Evolutionary conservation across 2,329 filamentous ascomycete species (phyloP), one percentile per base, ranked within the genome.

Genomic region (Curvularia eragrostidis): DNA sequence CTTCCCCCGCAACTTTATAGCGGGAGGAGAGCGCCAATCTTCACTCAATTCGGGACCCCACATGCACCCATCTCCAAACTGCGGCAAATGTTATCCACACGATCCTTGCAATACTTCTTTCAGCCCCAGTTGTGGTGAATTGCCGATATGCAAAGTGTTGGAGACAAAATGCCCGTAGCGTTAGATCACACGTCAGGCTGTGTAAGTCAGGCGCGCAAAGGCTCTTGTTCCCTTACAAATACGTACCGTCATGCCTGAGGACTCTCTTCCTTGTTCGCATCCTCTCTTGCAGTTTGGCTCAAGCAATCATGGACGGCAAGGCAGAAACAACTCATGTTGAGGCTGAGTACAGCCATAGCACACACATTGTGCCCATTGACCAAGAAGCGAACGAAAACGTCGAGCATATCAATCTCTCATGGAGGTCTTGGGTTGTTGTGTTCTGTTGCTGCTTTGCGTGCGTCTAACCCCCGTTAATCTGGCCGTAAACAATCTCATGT

Each of bases 401-500:
- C 4, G 58, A 52, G 15, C 83, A 83, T 63, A 73, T 85, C 60
- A 72, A 80, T 47, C 71, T 85, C 12, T 81, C 82, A 39, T 86
- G 84, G 84, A 77, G 83, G 60, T 85, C 83, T 53, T 86, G 83
- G 83, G 65, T 80, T 9, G 79, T 81, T 1, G 79, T 81, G 23
- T 80, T 81, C 49, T 69, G 84, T 19, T 81, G 81, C 18, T 84
- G 81, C 60, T 85, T 85, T 56, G 75, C 75, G 70, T 73, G 63
- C 18, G 69, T 8, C 4, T 7, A 18, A 19, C 7, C 5, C 6
- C 10, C 12, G 3, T 60, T 75, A 76, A 6, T 26, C 1, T 13
- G 28, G 1, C 5, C 5, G 9, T 8, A 42, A 24, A 9, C 5
- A 2, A n/a, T 26, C 56, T 67, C 21, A 69, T 36, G 43, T 13